A percentile compares a stretch with the other conserved stretches of the same genome.
Conservation (phyloP, 495 filamentous ascomycete genomes). For the Daldinia childiae region DNA sequence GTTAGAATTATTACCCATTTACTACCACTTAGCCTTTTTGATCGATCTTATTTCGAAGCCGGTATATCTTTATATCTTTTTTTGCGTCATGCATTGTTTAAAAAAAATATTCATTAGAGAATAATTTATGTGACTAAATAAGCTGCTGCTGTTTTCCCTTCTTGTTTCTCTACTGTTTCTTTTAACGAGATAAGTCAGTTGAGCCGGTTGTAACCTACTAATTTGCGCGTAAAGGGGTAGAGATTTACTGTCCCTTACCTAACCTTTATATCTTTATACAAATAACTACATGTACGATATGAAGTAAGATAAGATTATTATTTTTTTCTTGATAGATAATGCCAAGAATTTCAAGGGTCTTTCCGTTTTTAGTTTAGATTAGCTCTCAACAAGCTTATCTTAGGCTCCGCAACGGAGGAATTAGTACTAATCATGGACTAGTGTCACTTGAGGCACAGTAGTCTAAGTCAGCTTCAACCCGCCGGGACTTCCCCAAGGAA, state of each 20-base stretch:
- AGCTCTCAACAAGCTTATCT: slow-evolving; percentile 37
- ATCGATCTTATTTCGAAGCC: slow-evolving; percentile 17
- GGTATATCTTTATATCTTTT: slow-evolving; percentile 1
- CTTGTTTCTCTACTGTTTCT: too few relatives aligned
- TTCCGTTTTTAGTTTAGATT: slow-evolving; percentile 20
- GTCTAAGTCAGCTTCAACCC: slow-evolving; percentile 32
- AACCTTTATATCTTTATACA: too few relatives aligned
- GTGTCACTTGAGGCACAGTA: slow-evolving; percentile 18
- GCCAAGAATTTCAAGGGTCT: slow-evolving; percentile 9
- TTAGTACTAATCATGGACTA: slow-evolving; percentile 30
- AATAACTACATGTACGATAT: too few relatives aligned
- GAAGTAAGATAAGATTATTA: too few relatives aligned
- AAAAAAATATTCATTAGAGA: background rate
- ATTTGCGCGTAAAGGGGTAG: too few relatives aligned
- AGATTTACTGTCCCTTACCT: background rate
- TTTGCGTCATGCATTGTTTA: slow-evolving; percentile 9
- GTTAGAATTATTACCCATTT: slow-evolving; percentile 13
- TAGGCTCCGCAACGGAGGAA: slow-evolving; percentile 22
- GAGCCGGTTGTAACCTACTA: too few relatives aligned
- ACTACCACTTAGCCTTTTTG: slow-evolving; percentile 8
- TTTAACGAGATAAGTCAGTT: too few relatives aligned
- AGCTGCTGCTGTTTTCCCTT: background rate
- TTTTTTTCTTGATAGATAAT: background rate
- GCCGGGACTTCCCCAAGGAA: slow-evolving; percentile 32
- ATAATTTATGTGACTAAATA: background rate